A percentile compares a stretch with the other conserved stretches of the same genome.
Conservation (phyloP, 306 rosid species). For the Lablab purpureus region DNA sequence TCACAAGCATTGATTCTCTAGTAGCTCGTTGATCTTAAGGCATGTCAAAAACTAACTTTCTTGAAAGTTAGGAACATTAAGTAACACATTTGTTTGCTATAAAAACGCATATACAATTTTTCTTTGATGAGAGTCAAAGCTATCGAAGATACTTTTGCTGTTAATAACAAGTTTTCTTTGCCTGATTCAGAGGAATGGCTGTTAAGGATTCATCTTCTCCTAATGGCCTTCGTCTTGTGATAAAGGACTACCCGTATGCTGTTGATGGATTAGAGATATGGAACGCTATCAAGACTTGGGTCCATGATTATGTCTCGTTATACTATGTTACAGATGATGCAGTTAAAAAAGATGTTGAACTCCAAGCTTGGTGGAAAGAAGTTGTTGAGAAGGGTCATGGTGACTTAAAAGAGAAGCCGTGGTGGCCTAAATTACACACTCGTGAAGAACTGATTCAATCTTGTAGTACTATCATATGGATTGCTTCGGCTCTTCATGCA, state of each 20-base stretch:
- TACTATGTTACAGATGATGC: slow-evolving; percentile 51
- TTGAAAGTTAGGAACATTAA: no score
- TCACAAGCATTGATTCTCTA: not conserved
- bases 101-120: no score
- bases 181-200: slow-evolving; percentile 38
- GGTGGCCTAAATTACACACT: slow-evolving; percentile 69
- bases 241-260: slow-evolving; percentile 69
- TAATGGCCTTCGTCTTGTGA: slow-evolving; percentile 42
- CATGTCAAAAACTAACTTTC: not conserved
- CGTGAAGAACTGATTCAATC: slow-evolving; percentile 46
- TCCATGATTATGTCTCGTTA: slow-evolving; percentile 54
- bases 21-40: not conserved
- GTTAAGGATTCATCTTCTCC: slow-evolving; percentile 40
- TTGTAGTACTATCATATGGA: slow-evolving; percentile 65
- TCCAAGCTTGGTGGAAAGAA: slow-evolving; percentile 79
- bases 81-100: not conserved
- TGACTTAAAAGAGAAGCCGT: slow-evolving; percentile 56
- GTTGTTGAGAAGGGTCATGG: slow-evolving; percentile 57
- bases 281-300: slow-evolving; percentile 67
- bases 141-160: not conserved
- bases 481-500: slow-evolving; percentile 68
- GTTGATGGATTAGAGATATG: slow-evolving; percentile 69
- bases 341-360: slow-evolving; percentile 54
- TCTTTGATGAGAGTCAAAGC: no score
- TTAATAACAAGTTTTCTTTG: not conserved